phyloP scores from a whole-genome alignment of 441 rosid genomes.

The Adansonia grandidieri region DNA sequence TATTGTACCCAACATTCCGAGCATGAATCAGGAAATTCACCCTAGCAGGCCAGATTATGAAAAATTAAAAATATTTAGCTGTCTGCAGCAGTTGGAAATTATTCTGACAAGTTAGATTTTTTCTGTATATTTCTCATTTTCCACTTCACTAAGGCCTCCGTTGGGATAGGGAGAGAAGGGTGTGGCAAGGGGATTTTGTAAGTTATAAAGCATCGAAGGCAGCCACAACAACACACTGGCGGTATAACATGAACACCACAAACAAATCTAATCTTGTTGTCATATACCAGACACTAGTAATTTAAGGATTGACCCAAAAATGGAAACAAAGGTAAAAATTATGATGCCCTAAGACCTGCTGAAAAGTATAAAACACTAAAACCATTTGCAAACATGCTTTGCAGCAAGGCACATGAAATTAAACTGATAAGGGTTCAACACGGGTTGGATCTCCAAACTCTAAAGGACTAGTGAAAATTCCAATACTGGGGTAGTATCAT shows the following conservation, averaged over 20 bases:
- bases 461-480: not conserved
- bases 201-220: not conserved
- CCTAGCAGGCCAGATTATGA: too few species aligned
- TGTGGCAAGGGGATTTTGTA: not conserved
- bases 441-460: not conserved
- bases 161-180: not conserved
- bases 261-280: not conserved
- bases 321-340: not conserved
- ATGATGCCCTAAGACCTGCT: not conserved
- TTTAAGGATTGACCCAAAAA: not conserved
- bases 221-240: not conserved
- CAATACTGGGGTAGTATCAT: not conserved
- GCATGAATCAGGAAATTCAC: too few species aligned
- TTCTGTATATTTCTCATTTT: not conserved
- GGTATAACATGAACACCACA: not conserved
- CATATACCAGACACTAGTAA: not conserved
- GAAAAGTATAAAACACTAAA: conserved; percentile 8
- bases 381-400: not conserved
- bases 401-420: not conserved
- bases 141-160: not conserved
- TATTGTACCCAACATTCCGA: too few species aligned
- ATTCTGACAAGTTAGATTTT: not conserved
- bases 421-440: not conserved
- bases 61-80: too few species aligned
- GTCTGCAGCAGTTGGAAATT: too few species aligned